A percentile compares a stretch with the other conserved stretches of the same genome.
These are phyloP conservation scores for Mortierella hygrophila DNA, from an alignment of 192 early-diverging fungal species.

Conservation along the genomic window DNA sequence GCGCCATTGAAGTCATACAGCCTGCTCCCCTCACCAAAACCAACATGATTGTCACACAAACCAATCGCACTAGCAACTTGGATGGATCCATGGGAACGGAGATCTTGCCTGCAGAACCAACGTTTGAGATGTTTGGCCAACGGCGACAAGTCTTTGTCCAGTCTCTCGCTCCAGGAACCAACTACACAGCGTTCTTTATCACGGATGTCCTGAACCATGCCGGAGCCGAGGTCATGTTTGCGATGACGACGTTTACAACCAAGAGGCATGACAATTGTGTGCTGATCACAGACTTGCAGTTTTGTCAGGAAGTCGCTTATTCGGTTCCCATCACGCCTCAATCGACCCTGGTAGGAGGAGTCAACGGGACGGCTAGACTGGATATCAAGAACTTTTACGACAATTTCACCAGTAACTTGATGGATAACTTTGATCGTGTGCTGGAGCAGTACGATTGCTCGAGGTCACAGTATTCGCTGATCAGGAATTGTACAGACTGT, in stretches of 20 bases:
- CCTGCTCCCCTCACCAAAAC: slow-evolving; percentile 45
- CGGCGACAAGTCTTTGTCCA: slow-evolving; percentile 42
- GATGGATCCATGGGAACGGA: slow-evolving; percentile 48
- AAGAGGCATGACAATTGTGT: slow-evolving; percentile 58
- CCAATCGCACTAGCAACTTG: slow-evolving; percentile 52
- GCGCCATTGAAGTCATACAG: slow-evolving; percentile 58
- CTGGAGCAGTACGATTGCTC: slow-evolving; percentile 66
- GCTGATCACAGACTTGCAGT: slow-evolving; percentile 61
- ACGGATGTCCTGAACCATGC: slow-evolving; percentile 42
- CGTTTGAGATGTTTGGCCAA: slow-evolving; percentile 30
- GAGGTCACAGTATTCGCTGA: slow-evolving; percentile 65
- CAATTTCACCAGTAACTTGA: slow-evolving; percentile 45
- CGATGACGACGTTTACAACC: slow-evolving; percentile 29
- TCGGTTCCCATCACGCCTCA: slow-evolving; percentile 59
- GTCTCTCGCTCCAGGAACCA: slow-evolving; percentile 44
- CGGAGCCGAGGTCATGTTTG: slow-evolving; percentile 34
- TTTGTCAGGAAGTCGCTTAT: slow-evolving; percentile 69
- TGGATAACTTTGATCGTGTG: slow-evolving; percentile 62
- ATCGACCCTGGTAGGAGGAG: slow-evolving; percentile 22
- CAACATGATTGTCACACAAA: slow-evolving; percentile 46
- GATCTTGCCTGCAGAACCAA: slow-evolving; percentile 54
- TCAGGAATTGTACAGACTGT: slow-evolving; percentile 69
- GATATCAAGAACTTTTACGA: slow-evolving; percentile 64
- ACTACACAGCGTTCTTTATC: slow-evolving; percentile 60
- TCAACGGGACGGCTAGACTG: slow-evolving; percentile 3